These are phyloP conservation scores for Ogataea salicorniae DNA, from an alignment of 805 yeast species.

Conservation along the genomic window DNA sequence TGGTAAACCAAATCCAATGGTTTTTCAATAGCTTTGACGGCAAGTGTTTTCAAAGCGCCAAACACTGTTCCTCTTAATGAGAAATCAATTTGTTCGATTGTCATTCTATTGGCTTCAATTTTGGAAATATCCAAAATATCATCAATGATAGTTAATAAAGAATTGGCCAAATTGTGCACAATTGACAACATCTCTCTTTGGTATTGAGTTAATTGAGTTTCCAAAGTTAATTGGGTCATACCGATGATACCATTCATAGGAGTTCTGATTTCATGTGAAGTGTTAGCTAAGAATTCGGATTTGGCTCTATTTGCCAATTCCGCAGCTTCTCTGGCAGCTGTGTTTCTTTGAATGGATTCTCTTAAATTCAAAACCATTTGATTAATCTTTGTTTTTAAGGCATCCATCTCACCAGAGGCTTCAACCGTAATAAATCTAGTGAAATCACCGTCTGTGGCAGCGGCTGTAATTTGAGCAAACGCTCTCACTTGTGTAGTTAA, in stretches of 20 bases:
- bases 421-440: constrained; percentile 87
- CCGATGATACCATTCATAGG: constrained; percentile 93
- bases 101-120: constrained; percentile 92
- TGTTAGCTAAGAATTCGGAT: constrained; percentile 85
- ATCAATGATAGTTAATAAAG: constrained; percentile 79
- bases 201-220: constrained; percentile 83
- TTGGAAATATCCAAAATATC: constrained; percentile 89
- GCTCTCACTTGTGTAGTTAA: constrained; percentile 90
- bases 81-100: constrained; percentile 84
- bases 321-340: constrained; percentile 93
- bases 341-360: constrained; percentile 85
- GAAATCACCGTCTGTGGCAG: constrained; percentile 92
- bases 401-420: constrained; percentile 88
- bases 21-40: constrained; percentile 85
- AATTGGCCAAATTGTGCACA: constrained; percentile 83
- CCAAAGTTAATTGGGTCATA: constrained; percentile 85
- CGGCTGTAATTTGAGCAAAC: constrained; percentile 88
- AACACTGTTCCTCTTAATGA: constrained; percentile 82
- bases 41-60: constrained; percentile 83
- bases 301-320: constrained; percentile 85
- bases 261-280: constrained; percentile 83
- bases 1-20: constrained; percentile 74
- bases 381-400: constrained; percentile 57
- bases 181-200: constrained; percentile 89
- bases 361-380: constrained; percentile 84